Conservation (phyloP, 768 basidiomycete genomes). For the Boletus reticulatus region DNA sequence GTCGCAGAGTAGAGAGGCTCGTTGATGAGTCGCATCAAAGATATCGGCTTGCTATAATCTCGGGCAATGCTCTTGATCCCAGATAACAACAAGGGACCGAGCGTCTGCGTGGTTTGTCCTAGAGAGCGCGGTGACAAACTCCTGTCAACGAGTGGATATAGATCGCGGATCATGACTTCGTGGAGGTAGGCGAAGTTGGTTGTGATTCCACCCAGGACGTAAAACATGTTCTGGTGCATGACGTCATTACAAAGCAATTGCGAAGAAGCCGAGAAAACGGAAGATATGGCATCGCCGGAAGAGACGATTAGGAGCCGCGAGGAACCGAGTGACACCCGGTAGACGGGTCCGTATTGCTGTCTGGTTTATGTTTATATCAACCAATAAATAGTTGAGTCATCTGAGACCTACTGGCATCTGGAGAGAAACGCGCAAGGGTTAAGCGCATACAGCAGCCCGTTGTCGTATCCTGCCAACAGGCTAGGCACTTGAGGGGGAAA, state of each 20-base stretch:
- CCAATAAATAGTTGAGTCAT: background rate
- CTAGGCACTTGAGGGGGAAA: slow-evolving; percentile 7
- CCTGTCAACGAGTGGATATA: slow-evolving; percentile 24
- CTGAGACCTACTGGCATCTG: slow-evolving; percentile 22
- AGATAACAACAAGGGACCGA: slow-evolving; percentile 12
- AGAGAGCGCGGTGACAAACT: slow-evolving; percentile 12
- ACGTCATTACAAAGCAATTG: slow-evolving; percentile 11
- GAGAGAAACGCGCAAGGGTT: slow-evolving; percentile 16
- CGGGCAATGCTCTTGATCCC: slow-evolving; percentile 8
- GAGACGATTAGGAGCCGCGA: slow-evolving; percentile 16
- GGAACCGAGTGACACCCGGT: slow-evolving; percentile 17
- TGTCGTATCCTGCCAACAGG: slow-evolving; percentile 16
- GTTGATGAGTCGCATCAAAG: slow-evolving; percentile 15
- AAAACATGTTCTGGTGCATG: slow-evolving; percentile 10
- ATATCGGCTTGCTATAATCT: background rate
- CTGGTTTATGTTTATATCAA: slow-evolving; percentile 10
- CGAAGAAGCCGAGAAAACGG: slow-evolving; percentile 1
- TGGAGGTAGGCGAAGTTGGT: slow-evolving; percentile 7
- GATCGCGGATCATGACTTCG: slow-evolving; percentile 14
- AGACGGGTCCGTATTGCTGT: slow-evolving; percentile 13
- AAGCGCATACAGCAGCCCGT: slow-evolving; percentile 10
- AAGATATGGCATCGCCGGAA: slow-evolving; percentile 11
- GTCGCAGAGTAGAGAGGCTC: slow-evolving; percentile 17
- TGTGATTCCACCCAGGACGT: slow-evolving; percentile 11
- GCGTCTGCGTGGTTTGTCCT: slow-evolving; percentile 6